A percentile compares a stretch with the other conserved stretches of the same genome.
These are phyloP conservation scores for Plasmodium billcollinsi DNA, from an alignment of 169 alveolate species.

Conservation along the genomic window DNA sequence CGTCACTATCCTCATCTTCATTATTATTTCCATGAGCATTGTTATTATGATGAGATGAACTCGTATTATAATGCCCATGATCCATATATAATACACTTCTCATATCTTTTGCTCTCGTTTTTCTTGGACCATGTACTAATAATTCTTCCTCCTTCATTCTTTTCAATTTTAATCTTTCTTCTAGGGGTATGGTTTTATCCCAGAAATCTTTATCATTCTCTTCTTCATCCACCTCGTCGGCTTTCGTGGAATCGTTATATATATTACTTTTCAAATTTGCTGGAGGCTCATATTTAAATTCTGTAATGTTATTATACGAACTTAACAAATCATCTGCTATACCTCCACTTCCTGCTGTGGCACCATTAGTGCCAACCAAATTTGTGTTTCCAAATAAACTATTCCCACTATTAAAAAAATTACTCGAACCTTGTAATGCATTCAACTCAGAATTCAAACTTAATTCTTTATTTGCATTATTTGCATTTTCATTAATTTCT, in stretches of 20 bases:
- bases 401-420: conserved; percentile 23
- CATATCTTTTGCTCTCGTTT: conserved; percentile 86
- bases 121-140: conserved; percentile 91
- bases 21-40: conserved; percentile 7
- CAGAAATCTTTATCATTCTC: conserved; percentile 92
- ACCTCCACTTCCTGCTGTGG: conserved; percentile 84
- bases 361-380: conserved; percentile 63
- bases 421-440: conserved; percentile 43
- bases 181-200: conserved; percentile 92
- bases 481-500: conserved; percentile 87
- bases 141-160: conserved; percentile 87
- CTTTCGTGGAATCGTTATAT: conserved; percentile 85
- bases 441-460: conserved; percentile 71
- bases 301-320: conserved; percentile 92
- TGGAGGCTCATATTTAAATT: conserved; percentile 93
- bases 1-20: conserved; percentile 73
- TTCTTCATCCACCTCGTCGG: conserved; percentile 78
- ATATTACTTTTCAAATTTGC: conserved; percentile 78
- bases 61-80: background rate
- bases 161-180: conserved; percentile 88
- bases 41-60: background rate
- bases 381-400: conserved; percentile 23
- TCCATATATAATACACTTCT: conserved; percentile 18
- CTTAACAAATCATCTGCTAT: conserved; percentile 91
- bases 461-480: conserved; percentile 78